Evolutionary conservation across 2,329 filamentous ascomycete species (phyloP).

Genomic region (Pseudocercospora cruenta): DNA sequence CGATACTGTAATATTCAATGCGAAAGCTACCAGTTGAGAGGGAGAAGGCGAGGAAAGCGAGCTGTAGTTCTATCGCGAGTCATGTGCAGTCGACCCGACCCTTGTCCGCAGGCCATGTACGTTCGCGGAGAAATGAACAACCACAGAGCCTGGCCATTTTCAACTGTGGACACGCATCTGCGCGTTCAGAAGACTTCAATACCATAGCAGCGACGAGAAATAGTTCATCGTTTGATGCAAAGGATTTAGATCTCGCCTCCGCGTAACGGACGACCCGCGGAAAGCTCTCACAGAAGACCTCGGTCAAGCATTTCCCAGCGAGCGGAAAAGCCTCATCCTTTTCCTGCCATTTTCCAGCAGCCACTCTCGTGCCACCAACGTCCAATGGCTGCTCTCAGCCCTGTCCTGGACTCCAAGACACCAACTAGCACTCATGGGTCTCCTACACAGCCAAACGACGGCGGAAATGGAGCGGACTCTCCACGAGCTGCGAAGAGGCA

Average conservation of each 20-base stretch:
- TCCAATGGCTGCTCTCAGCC: conserved; percentile 8
- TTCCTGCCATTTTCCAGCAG: not conserved
- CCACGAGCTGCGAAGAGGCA: conserved; percentile 22
- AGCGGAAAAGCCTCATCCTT: conserved; percentile 1
- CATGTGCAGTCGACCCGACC: not conserved
- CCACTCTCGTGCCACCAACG: not conserved
- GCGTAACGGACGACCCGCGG: not conserved
- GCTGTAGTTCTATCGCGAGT: not conserved
- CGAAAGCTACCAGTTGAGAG: not conserved
- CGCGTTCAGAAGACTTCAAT: not conserved
- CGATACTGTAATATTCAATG: not conserved
- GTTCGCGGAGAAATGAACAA: not conserved
- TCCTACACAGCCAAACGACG: conserved; percentile 4
- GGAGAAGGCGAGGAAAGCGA: not conserved
- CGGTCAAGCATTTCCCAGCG: not conserved
- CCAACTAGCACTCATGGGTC: conserved; percentile 9
- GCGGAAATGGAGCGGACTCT: not conserved
- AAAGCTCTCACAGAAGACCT: not conserved
- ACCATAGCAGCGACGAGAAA: not conserved
- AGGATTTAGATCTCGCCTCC: not conserved
- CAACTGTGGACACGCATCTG: not conserved
- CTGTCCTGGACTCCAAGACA: not conserved
- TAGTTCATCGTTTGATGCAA: not conserved
- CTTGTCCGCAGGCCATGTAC: not conserved
- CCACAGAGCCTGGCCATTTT: not conserved